Evolutionary conservation across 2,329 filamentous ascomycete genomes (phyloP).

Genomic region (Ophiostoma himal-ulmi): DNA sequence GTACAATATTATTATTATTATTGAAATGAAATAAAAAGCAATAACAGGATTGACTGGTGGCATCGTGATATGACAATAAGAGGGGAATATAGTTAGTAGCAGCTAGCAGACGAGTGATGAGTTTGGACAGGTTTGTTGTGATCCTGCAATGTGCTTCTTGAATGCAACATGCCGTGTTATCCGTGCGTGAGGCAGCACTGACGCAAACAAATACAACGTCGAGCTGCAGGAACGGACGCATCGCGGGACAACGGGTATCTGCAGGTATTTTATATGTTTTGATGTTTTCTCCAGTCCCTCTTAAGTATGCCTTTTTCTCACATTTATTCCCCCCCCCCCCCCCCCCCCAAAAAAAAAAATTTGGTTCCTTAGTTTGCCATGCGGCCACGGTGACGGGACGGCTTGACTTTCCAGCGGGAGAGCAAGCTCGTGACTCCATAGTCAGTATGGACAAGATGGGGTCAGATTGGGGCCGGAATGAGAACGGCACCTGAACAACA

Average conservation of each 20-base stretch:
- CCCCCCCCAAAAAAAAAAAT: background rate
- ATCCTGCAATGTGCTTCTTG: background rate
- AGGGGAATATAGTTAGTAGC: no score
- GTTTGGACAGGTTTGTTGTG: conserved; percentile 4
- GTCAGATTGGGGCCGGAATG: background rate
- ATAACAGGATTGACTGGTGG: no score
- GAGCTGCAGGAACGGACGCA: background rate
- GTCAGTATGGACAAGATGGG: background rate
- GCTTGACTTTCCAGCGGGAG: background rate
- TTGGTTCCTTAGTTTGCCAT: background rate
- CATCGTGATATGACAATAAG: no score
- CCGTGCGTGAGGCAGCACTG: background rate
- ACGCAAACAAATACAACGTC: background rate
- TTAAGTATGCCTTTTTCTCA: background rate
- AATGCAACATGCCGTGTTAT: background rate
- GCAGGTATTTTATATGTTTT: background rate
- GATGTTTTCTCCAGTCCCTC: background rate
- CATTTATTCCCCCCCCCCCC: no score
- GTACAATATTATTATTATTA: background rate
- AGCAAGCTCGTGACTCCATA: background rate
- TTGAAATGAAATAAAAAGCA: no score
- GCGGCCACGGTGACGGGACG: background rate
- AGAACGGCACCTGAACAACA: background rate
- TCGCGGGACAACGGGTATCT: background rate
- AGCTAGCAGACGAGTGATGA: background rate